Conservation (phyloP, 2,329 filamentous ascomycete genomes). For the Didymella pinodella region DNA sequence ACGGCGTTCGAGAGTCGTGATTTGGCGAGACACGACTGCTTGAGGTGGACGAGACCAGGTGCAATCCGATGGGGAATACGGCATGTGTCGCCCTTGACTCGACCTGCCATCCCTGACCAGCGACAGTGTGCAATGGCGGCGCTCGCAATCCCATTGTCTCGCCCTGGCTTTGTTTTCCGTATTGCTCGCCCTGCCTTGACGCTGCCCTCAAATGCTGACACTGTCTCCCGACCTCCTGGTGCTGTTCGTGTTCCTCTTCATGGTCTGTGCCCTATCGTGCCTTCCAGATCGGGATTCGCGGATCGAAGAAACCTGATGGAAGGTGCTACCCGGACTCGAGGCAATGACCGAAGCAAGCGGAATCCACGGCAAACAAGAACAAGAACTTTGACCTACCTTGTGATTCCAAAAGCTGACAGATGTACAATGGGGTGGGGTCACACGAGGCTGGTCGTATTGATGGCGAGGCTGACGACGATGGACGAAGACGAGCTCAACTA, state of each 20-base stretch:
- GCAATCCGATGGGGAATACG: constrained; percentile 20
- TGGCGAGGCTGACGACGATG: constrained; percentile 46
- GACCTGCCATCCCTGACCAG: constrained; percentile 13
- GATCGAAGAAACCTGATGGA: constrained; percentile 10
- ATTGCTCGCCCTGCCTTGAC: constrained; percentile 6
- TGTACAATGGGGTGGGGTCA: constrained; percentile 26
- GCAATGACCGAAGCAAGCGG: constrained; percentile 16
- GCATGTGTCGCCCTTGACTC: constrained; percentile 23
- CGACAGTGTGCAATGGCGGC: constrained; percentile 4
- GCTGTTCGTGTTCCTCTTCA: constrained; percentile 18
- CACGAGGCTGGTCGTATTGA: constrained; percentile 41
- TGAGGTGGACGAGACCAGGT: constrained; percentile 13
- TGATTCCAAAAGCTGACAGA: constrained; percentile 30
- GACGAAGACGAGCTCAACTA: constrained; percentile 32
- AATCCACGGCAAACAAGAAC: constrained; percentile 18
- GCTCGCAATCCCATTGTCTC: constrained; percentile 21
- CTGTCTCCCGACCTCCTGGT: constrained; percentile 3
- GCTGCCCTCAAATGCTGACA: constrained; percentile 11
- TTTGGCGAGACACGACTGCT: constrained; percentile 23
- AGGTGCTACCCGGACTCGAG: constrained; percentile 7
- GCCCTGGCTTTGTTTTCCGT: background rate
- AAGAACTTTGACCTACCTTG: constrained; percentile 39
- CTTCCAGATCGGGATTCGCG: constrained; percentile 17
- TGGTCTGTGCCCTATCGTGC: constrained; percentile 20
- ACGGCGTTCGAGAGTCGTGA: constrained; percentile 12